Conservation (phyloP, 345 rosid genomes). For the Euclidium syriacum region DNA sequence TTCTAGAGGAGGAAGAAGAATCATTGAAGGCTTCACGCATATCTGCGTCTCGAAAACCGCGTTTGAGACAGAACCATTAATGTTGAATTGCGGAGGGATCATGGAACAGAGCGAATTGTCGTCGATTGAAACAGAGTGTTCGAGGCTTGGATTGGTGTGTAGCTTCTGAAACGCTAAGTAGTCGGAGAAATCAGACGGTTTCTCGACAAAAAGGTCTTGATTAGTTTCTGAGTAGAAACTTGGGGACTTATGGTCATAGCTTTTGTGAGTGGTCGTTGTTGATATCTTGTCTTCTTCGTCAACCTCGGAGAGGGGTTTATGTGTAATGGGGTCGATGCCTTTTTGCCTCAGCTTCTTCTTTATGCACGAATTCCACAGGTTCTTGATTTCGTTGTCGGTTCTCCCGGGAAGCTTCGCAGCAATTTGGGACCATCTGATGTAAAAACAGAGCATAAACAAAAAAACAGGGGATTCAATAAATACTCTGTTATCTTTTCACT, state of each 20-base stretch:
- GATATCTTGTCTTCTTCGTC: background rate
- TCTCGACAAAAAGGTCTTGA: conserved; percentile 38
- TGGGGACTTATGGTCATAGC: conserved; percentile 22
- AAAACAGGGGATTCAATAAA: no score
- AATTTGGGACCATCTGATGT: conserved; percentile 25
- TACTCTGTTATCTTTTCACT: no score
- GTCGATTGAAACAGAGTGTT: conserved; percentile 22
- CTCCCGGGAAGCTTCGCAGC: conserved; percentile 23
- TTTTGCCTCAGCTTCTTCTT: conserved; percentile 22
- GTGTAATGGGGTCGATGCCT: conserved; percentile 23
- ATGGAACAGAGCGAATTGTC: conserved; percentile 30
- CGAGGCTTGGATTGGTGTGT: conserved; percentile 27
- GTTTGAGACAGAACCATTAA: conserved; percentile 1
- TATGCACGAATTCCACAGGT: conserved; percentile 20
- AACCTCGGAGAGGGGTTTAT: conserved; percentile 26
- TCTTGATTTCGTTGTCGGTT: conserved; percentile 34
- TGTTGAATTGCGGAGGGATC: conserved; percentile 9
- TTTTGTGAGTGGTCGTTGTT: background rate
- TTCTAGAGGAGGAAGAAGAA: conserved; percentile 36
- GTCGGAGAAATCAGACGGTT: conserved; percentile 22
- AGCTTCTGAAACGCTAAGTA: conserved; percentile 50
- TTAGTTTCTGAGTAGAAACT: conserved; percentile 22
- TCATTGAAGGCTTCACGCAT: conserved; percentile 43
- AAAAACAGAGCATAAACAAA: background rate
- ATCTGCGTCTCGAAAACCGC: conserved; percentile 32